These are phyloP conservation scores for Penicillium concentricum DNA, from an alignment of 2,329 filamentous ascomycete species.

Conservation along the genomic window DNA sequence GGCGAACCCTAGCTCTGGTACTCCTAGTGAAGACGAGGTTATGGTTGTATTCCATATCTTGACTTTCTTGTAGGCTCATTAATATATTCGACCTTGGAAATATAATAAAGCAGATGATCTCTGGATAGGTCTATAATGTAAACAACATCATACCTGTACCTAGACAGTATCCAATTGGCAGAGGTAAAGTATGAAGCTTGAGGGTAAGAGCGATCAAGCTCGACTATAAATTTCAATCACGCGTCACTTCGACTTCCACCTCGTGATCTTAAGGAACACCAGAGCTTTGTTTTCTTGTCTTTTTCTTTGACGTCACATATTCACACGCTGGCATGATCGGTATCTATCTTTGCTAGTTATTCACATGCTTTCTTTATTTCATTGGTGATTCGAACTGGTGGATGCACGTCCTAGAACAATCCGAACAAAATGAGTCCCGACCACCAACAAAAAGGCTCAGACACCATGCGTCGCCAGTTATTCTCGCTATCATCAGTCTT, in stretches of 20 bases:
- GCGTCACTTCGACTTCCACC: background rate
- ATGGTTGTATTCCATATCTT: background rate
- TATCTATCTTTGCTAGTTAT: background rate
- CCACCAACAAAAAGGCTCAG: background rate
- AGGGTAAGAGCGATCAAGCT: background rate
- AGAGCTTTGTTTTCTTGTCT: background rate
- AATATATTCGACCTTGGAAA: background rate
- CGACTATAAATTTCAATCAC: background rate
- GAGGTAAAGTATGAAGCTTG: background rate
- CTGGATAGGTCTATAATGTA: background rate
- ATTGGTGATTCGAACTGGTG: background rate
- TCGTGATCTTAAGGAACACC: background rate
- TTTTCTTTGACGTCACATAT: background rate
- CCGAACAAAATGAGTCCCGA: background rate
- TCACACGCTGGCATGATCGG: background rate
- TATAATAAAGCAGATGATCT: background rate
- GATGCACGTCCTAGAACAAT: background rate
- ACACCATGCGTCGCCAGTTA: conserved; percentile 12
- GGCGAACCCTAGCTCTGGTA: background rate
- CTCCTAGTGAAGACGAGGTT: background rate
- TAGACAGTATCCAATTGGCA: background rate
- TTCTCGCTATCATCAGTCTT: conserved; percentile 24
- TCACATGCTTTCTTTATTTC: background rate
- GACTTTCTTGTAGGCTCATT: background rate
- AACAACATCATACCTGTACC: background rate